A percentile compares a stretch with the other conserved stretches of the same genome.
Conservation (phyloP, 768 basidiomycete genomes). For the Agaricus blazei region DNA sequence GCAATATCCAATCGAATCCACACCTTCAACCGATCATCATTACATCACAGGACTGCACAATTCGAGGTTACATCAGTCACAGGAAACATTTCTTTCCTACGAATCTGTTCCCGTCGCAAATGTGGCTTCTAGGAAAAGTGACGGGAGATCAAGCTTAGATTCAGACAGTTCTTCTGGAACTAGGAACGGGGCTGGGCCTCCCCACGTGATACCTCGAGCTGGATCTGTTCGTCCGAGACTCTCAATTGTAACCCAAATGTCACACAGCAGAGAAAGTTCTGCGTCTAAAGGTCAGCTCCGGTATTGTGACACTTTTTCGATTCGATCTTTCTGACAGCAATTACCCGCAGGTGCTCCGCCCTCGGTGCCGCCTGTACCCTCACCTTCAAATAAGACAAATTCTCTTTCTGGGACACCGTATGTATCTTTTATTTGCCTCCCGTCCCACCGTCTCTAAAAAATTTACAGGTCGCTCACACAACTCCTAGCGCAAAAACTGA, state of each 20-base stretch:
- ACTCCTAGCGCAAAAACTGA: not conserved
- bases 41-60: not conserved
- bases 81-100: not conserved
- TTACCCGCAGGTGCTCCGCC: not conserved
- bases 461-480: not conserved
- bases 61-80: not conserved
- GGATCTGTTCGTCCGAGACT: not conserved
- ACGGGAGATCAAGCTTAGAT: not conserved
- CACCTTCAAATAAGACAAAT: not conserved
- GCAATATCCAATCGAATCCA: not conserved
- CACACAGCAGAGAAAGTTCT: not conserved
- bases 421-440: not conserved
- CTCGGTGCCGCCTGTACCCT: not conserved
- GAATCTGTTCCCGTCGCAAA: not conserved
- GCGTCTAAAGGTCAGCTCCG: not conserved
- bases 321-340: not conserved
- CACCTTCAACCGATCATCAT: not conserved
- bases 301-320: not conserved
- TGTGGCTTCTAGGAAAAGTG: not conserved
- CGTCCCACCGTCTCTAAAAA: not conserved
- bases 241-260: constrained; percentile 3
- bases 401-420: not conserved
- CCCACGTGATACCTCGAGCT: not conserved
- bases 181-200: not conserved
- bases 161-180: not conserved